phyloP scores from a whole-genome alignment of 306 rosid genomes.

The Corylus heterophylla region DNA sequence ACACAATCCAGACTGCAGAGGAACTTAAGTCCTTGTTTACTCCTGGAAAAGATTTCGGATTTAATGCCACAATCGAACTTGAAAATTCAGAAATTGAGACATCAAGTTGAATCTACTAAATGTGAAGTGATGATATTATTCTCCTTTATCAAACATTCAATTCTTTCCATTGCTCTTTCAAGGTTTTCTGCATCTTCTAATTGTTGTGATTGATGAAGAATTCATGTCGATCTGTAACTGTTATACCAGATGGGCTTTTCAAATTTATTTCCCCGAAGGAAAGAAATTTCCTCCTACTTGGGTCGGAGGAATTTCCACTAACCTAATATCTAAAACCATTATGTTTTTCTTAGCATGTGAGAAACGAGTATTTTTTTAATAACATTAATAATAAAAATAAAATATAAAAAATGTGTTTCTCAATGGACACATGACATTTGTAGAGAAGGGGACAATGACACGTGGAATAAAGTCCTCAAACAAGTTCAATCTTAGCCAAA shows the following conservation, averaged over 20 bases:
- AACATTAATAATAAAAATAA: too few relatives aligned
- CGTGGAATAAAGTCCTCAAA: too few relatives aligned
- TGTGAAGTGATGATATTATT: neutral
- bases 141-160: neutral
- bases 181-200: neutral
- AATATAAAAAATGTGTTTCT: too few relatives aligned
- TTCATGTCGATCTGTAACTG: neutral
- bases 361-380: too few relatives aligned
- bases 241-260: neutral
- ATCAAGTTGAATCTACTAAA: conserved; percentile 17
- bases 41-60: conserved; percentile 69
- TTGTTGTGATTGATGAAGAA: neutral
- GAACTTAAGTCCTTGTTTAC: conserved; percentile 57
- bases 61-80: conserved; percentile 64
- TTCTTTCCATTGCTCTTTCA: neutral
- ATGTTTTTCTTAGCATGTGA: too few relatives aligned
- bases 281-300: too few relatives aligned
- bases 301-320: too few relatives aligned
- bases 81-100: conserved; percentile 37
- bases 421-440: too few relatives aligned
- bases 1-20: conserved; percentile 63
- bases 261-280: neutral
- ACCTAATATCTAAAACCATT: too few relatives aligned
- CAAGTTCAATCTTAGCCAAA: too few relatives aligned
- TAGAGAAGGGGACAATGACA: too few relatives aligned